Base-by-base conservation (phyloP, 176 grass and related monocot species). In the Eragrostis nindensis region DNA sequence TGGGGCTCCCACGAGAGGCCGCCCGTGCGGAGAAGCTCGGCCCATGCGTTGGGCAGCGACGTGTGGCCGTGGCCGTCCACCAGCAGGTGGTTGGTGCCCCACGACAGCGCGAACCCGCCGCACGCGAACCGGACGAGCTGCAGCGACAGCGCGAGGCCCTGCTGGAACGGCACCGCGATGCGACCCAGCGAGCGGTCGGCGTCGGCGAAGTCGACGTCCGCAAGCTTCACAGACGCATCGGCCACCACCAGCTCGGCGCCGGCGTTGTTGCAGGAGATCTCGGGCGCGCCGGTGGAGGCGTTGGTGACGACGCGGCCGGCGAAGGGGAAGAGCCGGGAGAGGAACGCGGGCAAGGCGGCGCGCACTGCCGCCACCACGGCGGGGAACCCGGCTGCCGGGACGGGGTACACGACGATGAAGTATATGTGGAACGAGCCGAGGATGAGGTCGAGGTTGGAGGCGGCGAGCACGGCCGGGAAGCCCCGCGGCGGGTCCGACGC, bases 201-300 rank as follows among this genome's bases (percentile, higher is more conserved):
- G 62, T 95, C 82, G 5, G 75, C 57, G 82, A 95, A 95, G 57
- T 95, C 64, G 21, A 88, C 75, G 49, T 62, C 80, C 5, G 70
- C 63, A 3, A 95, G 82, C 27, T 32, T 3, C 18, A 53, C 48
- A 11, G 24, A 41, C 25, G 84, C 54, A 39, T 67, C 26, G 13
- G 87, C 87, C 24, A 95, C 59, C 13, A 95, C 79, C 29, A 95
- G 83, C 86, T 95, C 93, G 16, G 87, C 93, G 30, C 93, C 93
- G 0, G 49, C 80, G 76, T 95, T 95, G 57, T 72, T 32, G 56
- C 87, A 92, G 4, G 75, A 29, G 74, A 92, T 7, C 74, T 88
- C 80, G 48, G 80, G 86, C 46, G 32, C n/a, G 25, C 68, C 74
- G 3, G 74, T 88, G 67, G 5, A 11, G 11, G 66, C 45, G 59